These are phyloP conservation scores for Suillus variegatus DNA, from an alignment of 768 basidiomycete species.

Conservation along the genomic window DNA sequence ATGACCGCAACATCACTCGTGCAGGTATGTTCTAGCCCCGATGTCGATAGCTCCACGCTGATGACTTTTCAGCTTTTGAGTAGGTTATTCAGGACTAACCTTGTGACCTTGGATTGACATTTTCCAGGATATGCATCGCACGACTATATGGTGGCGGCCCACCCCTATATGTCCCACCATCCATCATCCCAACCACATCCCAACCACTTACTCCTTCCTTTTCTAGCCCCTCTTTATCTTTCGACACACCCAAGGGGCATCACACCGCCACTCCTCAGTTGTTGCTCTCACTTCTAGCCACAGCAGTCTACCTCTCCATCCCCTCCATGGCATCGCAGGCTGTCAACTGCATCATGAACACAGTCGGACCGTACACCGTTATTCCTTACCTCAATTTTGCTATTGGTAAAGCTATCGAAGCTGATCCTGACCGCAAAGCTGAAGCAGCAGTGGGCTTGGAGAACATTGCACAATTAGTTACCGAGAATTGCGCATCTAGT, in stretches of 20 bases:
- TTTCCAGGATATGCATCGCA: slow-evolving; percentile 74
- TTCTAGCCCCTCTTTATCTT: slow-evolving; percentile 30
- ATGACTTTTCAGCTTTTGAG: slow-evolving; percentile 73
- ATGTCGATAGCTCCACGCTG: slow-evolving; percentile 12
- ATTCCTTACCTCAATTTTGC: slow-evolving; percentile 81
- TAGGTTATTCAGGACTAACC: slow-evolving; percentile 41
- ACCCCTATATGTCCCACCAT: slow-evolving; percentile 62
- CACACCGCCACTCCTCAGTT: slow-evolving; percentile 82
- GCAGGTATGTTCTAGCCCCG: slow-evolving; percentile 54
- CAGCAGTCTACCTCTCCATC: slow-evolving; percentile 83
- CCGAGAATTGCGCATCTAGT: slow-evolving; percentile 25
- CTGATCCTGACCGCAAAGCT: slow-evolving; percentile 42
- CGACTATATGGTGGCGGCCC: slow-evolving; percentile 89
- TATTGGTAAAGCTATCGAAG: slow-evolving; percentile 64
- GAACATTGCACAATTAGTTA: slow-evolving; percentile 53
- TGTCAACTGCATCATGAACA: slow-evolving; percentile 66
- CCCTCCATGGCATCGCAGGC: slow-evolving; percentile 76
- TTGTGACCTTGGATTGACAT: slow-evolving; percentile 15
- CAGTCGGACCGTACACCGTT: slow-evolving; percentile 79
- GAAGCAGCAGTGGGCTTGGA: slow-evolving; percentile 74
- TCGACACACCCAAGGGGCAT: slow-evolving; percentile 46
- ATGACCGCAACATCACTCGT: slow-evolving; percentile 87
- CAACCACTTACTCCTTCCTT: slow-evolving; percentile 77
- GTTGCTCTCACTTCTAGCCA: slow-evolving; percentile 84
- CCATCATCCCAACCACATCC: slow-evolving; percentile 61